Evolutionary conservation across 345 rosid species (phyloP).

Genomic region (Pseudoturritis turrita): DNA sequence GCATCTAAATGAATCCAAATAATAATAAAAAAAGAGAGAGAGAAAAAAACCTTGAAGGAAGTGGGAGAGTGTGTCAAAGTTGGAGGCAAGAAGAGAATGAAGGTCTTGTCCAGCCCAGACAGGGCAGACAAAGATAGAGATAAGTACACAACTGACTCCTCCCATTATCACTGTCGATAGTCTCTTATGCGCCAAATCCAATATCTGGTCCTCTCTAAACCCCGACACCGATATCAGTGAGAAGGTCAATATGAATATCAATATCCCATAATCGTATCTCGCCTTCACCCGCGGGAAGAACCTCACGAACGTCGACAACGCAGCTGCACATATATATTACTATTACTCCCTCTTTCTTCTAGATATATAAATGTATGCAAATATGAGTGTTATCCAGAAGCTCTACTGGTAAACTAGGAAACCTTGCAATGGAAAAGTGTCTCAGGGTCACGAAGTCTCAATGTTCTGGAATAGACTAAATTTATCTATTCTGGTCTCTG

Average conservation of each 20-base stretch:
- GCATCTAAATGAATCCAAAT: background rate
- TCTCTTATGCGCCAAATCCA: slow-evolving; percentile 58
- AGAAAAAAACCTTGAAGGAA: slow-evolving; percentile 63
- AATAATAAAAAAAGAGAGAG: slow-evolving; percentile 1
- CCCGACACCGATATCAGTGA: slow-evolving; percentile 70
- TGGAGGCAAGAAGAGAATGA: slow-evolving; percentile 52
- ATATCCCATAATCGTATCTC: slow-evolving; percentile 61
- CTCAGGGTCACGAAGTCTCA: background rate
- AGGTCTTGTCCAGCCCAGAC: slow-evolving; percentile 93
- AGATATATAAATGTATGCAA: background rate
- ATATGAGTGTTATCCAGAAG: background rate
- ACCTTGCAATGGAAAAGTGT: no score
- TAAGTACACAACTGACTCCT: slow-evolving; percentile 51
- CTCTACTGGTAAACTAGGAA: no score
- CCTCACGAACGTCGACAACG: slow-evolving; percentile 54
- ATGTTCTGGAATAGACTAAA: background rate
- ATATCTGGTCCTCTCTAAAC: slow-evolving; percentile 43
- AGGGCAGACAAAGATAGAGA: slow-evolving; percentile 59
- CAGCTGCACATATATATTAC: slow-evolving; percentile 45
- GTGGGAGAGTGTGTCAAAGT: slow-evolving; percentile 49
- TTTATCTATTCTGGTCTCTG: background rate
- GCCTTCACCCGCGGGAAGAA: slow-evolving; percentile 52
- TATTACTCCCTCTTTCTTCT: background rate
- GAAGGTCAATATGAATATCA: slow-evolving; percentile 86
- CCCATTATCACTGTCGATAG: slow-evolving; percentile 67